Conservation (phyloP, 2,329 filamentous ascomycete species). For the Calonectria pauciramosa region DNA sequence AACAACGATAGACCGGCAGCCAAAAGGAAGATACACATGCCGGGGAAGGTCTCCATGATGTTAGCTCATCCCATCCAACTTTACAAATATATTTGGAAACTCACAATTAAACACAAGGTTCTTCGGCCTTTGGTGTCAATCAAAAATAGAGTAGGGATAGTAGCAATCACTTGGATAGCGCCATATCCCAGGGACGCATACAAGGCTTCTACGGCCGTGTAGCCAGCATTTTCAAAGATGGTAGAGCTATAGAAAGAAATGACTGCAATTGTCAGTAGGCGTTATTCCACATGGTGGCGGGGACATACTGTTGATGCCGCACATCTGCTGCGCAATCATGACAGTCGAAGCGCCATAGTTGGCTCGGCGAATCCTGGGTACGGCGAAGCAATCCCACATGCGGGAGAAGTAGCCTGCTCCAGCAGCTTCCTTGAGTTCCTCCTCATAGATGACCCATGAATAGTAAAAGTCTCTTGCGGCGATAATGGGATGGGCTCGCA, state of each 20-base stretch:
- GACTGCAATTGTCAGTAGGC: conserved; percentile 30
- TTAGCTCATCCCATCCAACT: neutral
- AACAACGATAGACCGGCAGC: conserved; percentile 50
- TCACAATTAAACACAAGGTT: conserved; percentile 38
- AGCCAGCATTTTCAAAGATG: conserved; percentile 44
- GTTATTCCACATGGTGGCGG: rapidly evolving
- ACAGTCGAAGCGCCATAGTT: conserved; percentile 82
- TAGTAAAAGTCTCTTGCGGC: conserved; percentile 70
- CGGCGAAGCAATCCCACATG: conserved; percentile 70
- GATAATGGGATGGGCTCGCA: conserved; percentile 67
- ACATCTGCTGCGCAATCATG: conserved; percentile 78
- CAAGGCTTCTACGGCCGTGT: conserved; percentile 44
- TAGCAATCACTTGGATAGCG: conserved; percentile 49
- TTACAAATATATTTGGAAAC: neutral
- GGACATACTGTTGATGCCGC: conserved; percentile 43
- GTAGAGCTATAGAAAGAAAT: conserved; percentile 49
- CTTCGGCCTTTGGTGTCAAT: conserved; percentile 45
- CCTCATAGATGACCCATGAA: conserved; percentile 54
- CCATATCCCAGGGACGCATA: conserved; percentile 50
- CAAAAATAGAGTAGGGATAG: conserved; percentile 46
- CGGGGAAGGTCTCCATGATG: conserved; percentile 48
- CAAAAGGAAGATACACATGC: conserved; percentile 50
- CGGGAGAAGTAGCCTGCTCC: conserved; percentile 50
- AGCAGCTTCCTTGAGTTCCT: conserved; percentile 46
- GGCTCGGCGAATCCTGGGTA: conserved; percentile 76